A percentile compares a stretch with the other conserved stretches of the same genome.
These are phyloP conservation scores for Lentinula detonsa DNA, from an alignment of 768 basidiomycete species.

Conservation along the genomic window DNA sequence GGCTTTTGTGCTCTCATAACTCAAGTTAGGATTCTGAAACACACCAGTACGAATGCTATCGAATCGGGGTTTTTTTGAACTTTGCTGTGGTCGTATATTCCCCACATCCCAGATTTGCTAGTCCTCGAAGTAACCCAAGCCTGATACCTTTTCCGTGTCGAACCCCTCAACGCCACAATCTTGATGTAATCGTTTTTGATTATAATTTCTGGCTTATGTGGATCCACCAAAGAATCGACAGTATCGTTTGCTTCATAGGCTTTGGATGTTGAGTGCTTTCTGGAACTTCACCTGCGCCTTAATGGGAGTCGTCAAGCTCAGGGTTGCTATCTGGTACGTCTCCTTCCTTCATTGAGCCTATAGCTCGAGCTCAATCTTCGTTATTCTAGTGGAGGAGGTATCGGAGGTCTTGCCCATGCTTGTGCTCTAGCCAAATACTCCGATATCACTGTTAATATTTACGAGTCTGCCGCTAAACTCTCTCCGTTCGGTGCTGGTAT, in stretches of 20 bases:
- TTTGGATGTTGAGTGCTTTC: not conserved
- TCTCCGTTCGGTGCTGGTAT: conserved; percentile 42
- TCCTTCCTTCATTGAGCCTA: conserved; percentile 2
- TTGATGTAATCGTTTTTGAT: conserved; percentile 4
- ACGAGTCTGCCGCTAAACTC: conserved; percentile 36
- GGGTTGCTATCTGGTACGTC: conserved; percentile 12
- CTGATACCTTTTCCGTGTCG: not conserved
- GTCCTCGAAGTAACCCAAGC: not conserved
- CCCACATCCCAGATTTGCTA: not conserved
- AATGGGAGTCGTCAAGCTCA: conserved; percentile 4
- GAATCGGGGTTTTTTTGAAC: not conserved
- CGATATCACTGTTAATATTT: conserved; percentile 35
- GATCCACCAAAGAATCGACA: conserved; percentile 1
- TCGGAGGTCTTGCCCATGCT: conserved; percentile 25
- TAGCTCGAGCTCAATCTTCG: not conserved
- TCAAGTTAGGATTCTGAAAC: not conserved
- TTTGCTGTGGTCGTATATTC: not conserved
- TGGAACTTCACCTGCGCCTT: not conserved
- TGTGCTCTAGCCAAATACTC: conserved; percentile 22
- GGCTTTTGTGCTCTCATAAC: not conserved
- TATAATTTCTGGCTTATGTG: conserved; percentile 5
- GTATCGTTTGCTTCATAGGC: conserved; percentile 2
- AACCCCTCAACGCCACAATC: conserved; percentile 2
- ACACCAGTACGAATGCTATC: not conserved
- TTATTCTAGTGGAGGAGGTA: conserved; percentile 23